Evolutionary conservation across 495 filamentous ascomycete genomes (phyloP).

Genomic region (Parmelia sp.): DNA sequence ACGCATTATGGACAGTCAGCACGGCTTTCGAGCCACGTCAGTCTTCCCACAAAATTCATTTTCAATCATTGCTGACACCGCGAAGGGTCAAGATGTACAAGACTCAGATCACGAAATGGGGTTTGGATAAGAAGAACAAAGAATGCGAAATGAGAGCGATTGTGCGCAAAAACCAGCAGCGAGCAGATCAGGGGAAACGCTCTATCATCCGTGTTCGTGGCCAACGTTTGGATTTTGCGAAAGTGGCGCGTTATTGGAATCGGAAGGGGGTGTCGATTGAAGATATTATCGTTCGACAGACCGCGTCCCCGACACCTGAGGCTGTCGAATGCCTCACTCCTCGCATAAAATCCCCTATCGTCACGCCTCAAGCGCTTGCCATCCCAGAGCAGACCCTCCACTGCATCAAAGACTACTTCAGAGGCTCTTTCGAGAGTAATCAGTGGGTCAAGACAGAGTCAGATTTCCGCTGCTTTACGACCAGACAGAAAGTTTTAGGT

Average conservation of each 20-base stretch:
- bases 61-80: no score
- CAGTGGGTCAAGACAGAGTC: conserved; percentile 7
- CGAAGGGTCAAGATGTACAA: conserved; percentile 25
- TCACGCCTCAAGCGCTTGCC: conserved; percentile 10
- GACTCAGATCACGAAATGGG: conserved; percentile 28
- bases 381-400: conserved; percentile 9
- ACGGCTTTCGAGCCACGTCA: conserved; percentile 30
- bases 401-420: background rate
- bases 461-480: background rate
- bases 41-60: background rate
- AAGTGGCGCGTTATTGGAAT: conserved; percentile 15
- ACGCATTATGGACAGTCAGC: conserved; percentile 22
- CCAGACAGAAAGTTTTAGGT: background rate
- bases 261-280: conserved; percentile 14
- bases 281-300: conserved; percentile 7
- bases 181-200: conserved; percentile 8
- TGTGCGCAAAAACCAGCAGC: conserved; percentile 27
- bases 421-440: conserved; percentile 15
- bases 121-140: conserved; percentile 30
- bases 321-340: conserved; percentile 14
- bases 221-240: background rate
- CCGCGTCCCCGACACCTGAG: conserved; percentile 13
- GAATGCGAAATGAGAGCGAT: conserved; percentile 31
- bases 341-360: background rate
- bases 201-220: conserved; percentile 10